Conservation (phyloP, 2,329 filamentous ascomycete genomes). For the Dothiorella sarmentorum region DNA sequence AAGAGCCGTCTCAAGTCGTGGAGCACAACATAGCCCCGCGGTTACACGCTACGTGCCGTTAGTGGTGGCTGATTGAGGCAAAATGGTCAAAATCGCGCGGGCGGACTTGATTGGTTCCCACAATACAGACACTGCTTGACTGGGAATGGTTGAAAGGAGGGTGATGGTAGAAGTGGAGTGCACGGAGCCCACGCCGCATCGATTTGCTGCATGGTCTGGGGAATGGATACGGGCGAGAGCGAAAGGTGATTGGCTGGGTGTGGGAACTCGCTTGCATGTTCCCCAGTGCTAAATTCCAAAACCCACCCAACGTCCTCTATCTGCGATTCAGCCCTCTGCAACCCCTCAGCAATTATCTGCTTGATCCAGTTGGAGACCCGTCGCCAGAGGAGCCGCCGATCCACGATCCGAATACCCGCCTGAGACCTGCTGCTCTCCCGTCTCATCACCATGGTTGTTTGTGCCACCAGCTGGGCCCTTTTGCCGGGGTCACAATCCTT, state of each 20-base stretch:
- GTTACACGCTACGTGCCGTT: neutral
- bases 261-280: neutral
- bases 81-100: neutral
- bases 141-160: neutral
- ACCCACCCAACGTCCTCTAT: neutral
- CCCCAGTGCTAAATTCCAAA: neutral
- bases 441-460: neutral
- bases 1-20: neutral
- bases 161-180: neutral
- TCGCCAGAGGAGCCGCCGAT: neutral
- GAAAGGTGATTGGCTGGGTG: neutral
- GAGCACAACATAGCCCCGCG: neutral
- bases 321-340: constrained; percentile 6
- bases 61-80: neutral
- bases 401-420: neutral
- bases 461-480: too few species aligned
- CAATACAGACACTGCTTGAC: too few species aligned
- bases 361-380: neutral
- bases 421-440: neutral
- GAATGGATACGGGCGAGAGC: neutral
- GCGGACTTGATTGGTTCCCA: neutral
- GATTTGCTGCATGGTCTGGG: neutral
- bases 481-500: neutral
- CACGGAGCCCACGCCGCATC: neutral
- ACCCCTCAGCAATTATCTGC: neutral